These are phyloP conservation scores for Lycium ferocissimum DNA, from an alignment of 257 asterid species.

Conservation along the genomic window DNA sequence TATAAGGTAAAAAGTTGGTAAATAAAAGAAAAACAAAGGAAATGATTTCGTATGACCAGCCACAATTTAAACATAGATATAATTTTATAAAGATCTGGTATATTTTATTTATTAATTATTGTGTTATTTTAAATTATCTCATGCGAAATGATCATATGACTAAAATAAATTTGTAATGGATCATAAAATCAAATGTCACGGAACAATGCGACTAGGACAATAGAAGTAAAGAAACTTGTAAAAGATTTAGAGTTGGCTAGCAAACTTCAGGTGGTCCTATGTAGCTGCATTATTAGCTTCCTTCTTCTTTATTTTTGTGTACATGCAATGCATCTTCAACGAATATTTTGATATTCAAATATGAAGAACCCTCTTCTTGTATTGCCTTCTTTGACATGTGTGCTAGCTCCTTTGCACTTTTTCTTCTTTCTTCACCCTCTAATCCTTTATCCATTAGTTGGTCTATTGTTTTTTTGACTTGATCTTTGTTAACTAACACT, in stretches of 20 bases:
- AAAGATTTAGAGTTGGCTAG: too few relatives aligned
- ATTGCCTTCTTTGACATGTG: conserved; percentile 39
- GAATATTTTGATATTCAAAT: conserved; percentile 28
- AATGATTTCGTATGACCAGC: too few relatives aligned
- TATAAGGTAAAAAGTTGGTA: too few relatives aligned
- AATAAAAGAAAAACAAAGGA: too few relatives aligned
- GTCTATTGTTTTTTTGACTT: conserved; percentile 28
- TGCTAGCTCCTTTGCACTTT: conserved; percentile 39
- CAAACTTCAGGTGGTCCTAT: too few relatives aligned
- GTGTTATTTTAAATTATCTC: too few relatives aligned
- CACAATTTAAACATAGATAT: too few relatives aligned
- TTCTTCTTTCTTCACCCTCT: conserved; percentile 39
- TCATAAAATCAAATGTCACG: neutral
- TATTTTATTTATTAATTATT: too few relatives aligned
- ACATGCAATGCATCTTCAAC: conserved; percentile 35
- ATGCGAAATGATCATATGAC: too few relatives aligned
- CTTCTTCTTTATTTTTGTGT: neutral
- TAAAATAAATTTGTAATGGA: neutral
- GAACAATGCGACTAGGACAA: neutral
- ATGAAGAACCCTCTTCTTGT: conserved; percentile 44
- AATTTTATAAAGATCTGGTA: too few relatives aligned
- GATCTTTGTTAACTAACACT: conserved; percentile 21
- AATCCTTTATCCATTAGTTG: conserved; percentile 45
- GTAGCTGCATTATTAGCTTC: too few relatives aligned
- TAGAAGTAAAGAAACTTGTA: neutral